Percentiles rank a stretch among this genome's conserved stretches.
phyloP scores from a whole-genome alignment of 768 basidiomycete species.

The Hysterangium stoloniferum region DNA sequence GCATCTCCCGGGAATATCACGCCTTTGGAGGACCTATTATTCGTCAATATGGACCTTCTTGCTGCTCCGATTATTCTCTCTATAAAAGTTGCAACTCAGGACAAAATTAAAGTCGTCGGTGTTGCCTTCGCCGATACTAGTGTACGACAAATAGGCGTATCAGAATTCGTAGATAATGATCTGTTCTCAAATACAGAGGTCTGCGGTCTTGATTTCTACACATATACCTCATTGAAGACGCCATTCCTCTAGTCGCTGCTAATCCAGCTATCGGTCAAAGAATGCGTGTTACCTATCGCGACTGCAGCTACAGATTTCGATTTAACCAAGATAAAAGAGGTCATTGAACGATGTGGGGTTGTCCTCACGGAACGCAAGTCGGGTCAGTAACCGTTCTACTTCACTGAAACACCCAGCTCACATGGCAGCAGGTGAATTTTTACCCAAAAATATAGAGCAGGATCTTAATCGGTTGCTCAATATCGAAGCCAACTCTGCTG shows the following conservation, averaged over 20 bases:
- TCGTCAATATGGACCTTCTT: constrained; percentile 69
- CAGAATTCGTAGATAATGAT: constrained; percentile 92
- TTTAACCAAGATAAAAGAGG: constrained; percentile 73
- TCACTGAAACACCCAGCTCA: background rate
- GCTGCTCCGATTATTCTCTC: constrained; percentile 87
- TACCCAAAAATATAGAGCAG: constrained; percentile 67
- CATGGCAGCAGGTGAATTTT: constrained; percentile 65
- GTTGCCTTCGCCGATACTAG: constrained; percentile 91
- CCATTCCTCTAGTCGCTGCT: constrained; percentile 64
- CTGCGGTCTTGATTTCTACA: constrained; percentile 10
- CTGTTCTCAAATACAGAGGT: constrained; percentile 95
- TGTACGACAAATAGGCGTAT: constrained; percentile 74
- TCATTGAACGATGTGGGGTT: constrained; percentile 85
- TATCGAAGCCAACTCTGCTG: constrained; percentile 27
- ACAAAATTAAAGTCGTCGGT: constrained; percentile 69
- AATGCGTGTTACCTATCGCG: constrained; percentile 79
- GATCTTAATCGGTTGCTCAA: constrained; percentile 68
- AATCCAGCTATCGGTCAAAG: constrained; percentile 96
- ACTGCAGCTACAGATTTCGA: constrained; percentile 80
- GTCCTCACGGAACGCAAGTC: constrained; percentile 87
- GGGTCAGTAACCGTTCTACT: constrained; percentile 37
- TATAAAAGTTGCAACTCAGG: constrained; percentile 56
- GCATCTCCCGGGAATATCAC: constrained; percentile 65
- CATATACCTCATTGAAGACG: background rate
- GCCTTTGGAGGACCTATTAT: constrained; percentile 77